Percentiles rank a stretch among this genome's conserved stretches.
phyloP scores from a whole-genome alignment of 2,329 filamentous ascomycete species.

The Alternaria arborescens region DNA sequence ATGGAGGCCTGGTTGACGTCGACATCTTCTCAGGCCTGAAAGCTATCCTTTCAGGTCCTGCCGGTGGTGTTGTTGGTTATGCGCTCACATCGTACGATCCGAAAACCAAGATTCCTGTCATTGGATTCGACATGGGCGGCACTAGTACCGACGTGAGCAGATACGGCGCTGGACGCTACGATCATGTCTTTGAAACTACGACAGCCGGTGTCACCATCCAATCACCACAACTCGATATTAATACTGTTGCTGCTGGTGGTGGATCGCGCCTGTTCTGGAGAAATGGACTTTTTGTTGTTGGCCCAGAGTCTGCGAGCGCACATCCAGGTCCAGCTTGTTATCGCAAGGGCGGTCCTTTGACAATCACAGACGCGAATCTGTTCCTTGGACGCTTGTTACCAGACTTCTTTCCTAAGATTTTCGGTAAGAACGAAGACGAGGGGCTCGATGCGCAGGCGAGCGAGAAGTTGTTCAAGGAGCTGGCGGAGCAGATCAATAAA shows the following conservation, averaged over 20 bases:
- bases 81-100: slow-evolving; percentile 90
- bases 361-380: slow-evolving; percentile 92
- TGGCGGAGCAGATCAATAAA: slow-evolving; percentile 79
- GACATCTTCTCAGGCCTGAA: slow-evolving; percentile 84
- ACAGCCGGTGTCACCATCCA: slow-evolving; percentile 95
- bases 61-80: slow-evolving; percentile 93
- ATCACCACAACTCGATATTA: slow-evolving; percentile 91
- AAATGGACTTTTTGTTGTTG: slow-evolving; percentile 89
- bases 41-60: slow-evolving; percentile 87
- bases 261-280: slow-evolving; percentile 85
- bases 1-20: slow-evolving; percentile 76
- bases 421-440: slow-evolving; percentile 87
- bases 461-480: slow-evolving; percentile 75
- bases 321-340: slow-evolving; percentile 93
- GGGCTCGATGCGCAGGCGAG: slow-evolving; percentile 80
- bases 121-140: slow-evolving; percentile 96
- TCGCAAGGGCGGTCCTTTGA: slow-evolving; percentile 85
- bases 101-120: slow-evolving; percentile 82
- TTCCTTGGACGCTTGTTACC: slow-evolving; percentile 84
- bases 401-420: slow-evolving; percentile 95
- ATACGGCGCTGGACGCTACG: slow-evolving; percentile 84
- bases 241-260: slow-evolving; percentile 91
- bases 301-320: slow-evolving; percentile 86
- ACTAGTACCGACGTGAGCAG: slow-evolving; percentile 91
- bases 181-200: slow-evolving; percentile 93